Evolutionary conservation across 2,329 filamentous ascomycete genomes (phyloP), one percentile per base, ranked within the genome.

Genomic region (Samsoniella hepiali): DNA sequence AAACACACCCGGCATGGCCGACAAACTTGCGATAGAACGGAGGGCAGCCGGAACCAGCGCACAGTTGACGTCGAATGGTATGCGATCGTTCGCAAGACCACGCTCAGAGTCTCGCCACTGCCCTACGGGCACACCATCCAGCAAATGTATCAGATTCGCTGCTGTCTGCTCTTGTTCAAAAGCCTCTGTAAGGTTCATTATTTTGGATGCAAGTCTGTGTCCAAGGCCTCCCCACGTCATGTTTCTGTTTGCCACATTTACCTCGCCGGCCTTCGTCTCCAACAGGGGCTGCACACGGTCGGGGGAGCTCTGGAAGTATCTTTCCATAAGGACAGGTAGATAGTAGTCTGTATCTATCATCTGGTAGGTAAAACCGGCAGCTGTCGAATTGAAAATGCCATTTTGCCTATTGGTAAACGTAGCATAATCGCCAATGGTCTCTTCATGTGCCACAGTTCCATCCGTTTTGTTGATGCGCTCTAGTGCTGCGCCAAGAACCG

Each of bases 61-160:
- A 0, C 84, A 84, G 68, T 89, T 89, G 31, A 89, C 86, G 65
- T 88, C 82, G 69, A 86, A 89, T 0, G 87, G 86, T n/a, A 88
- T 84, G 0, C 82, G 79, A 2, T 84, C 86, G 40, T 84, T 84
- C 1, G 84, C 87, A 15, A 89, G 71, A 15, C 87, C 86, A 57
- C 82, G 82, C 1, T 75, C 79, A 17, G 82, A 86, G 66, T 89
- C 87, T 55, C 87, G 79, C 87, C 86, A 89, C 69, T 89, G 75
- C 0, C 87, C 87, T 0, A 88, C 84, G 0, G 79, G 66, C 65
- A 87, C 73, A 7, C 75, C 79, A 0, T 81, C 69, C 64, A 84
- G 85, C 0, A 89, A 76, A 64, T 81, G 83, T 15, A 89, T 81
- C 2, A 89, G 74, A 38, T 88, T 88, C 0, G 78, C 76, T 5